Evolutionary conservation across 768 basidiomycete genomes (phyloP).

Genomic region (Macrolepiota dolichaula): DNA sequence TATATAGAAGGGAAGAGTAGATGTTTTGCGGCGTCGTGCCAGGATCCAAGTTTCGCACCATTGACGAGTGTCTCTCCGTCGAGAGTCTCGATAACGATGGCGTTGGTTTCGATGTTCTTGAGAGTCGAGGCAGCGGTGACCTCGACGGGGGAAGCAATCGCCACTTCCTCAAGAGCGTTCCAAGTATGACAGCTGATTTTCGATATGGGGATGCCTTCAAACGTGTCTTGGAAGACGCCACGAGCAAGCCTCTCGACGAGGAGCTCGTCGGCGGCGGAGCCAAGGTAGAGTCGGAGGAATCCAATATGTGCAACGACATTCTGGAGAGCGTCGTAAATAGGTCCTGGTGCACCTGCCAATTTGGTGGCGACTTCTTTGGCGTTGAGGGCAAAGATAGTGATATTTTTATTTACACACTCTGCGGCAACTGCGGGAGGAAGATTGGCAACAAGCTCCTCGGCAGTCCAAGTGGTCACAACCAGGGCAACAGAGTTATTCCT

Average conservation of each 20-base stretch:
- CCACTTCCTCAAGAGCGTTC: conserved; percentile 60
- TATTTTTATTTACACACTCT: conserved; percentile 46
- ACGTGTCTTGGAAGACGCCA: conserved; percentile 37
- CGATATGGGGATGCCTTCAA: conserved; percentile 46
- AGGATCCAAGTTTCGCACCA: conserved; percentile 59
- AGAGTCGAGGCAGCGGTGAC: conserved; percentile 25
- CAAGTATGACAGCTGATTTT: conserved; percentile 61
- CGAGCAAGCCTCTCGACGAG: conserved; percentile 51
- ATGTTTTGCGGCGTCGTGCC: conserved; percentile 88
- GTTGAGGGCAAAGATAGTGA: conserved; percentile 61
- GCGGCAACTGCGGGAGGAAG: conserved; percentile 49
- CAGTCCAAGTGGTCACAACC: conserved; percentile 70
- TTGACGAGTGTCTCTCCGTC: conserved; percentile 55
- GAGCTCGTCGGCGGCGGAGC: conserved; percentile 51
- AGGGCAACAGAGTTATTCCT: conserved; percentile 69
- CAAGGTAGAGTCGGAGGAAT: conserved; percentile 83
- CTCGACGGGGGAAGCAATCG: conserved; percentile 20
- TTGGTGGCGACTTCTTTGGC: conserved; percentile 47
- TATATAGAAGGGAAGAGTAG: conserved; percentile 85
- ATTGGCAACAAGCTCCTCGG: conserved; percentile 69
- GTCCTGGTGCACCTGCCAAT: conserved; percentile 30
- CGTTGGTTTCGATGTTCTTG: conserved; percentile 68
- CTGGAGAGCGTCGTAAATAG: conserved; percentile 41
- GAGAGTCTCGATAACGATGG: conserved; percentile 64
- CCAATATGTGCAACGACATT: conserved; percentile 68